Percentiles rank a stretch among this genome's conserved stretches.
Evolutionary conservation across 2,329 filamentous ascomycete species (phyloP).

Genomic region (Apiospora saccharicola): DNA sequence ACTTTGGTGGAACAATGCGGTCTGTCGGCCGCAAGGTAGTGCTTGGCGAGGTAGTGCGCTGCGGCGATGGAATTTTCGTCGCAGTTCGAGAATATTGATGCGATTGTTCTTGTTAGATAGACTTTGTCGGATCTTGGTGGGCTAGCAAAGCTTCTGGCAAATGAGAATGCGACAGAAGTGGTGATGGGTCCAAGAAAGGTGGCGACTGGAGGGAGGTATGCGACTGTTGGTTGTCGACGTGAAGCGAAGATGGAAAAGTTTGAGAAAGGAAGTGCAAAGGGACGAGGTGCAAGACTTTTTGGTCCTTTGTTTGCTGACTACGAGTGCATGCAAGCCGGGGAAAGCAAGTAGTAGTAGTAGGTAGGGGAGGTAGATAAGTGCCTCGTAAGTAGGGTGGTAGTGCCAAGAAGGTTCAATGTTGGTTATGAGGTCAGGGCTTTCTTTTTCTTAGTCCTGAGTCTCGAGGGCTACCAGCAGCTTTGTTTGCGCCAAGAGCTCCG

Average conservation of each 20-base stretch:
- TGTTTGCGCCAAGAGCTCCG: not conserved
- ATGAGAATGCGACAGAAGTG: slow-evolving; percentile 5
- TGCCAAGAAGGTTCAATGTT: not conserved
- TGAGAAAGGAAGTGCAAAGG: not conserved
- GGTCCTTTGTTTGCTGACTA: slow-evolving; percentile 17
- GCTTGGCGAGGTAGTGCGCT: slow-evolving; percentile 23
- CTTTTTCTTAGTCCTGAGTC: not conserved
- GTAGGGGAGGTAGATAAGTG: not conserved
- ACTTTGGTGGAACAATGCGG: slow-evolving; percentile 46
- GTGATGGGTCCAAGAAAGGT: slow-evolving; percentile 22
- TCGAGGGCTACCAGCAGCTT: not conserved
- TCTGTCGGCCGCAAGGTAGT: slow-evolving; percentile 36
- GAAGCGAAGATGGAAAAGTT: not conserved
- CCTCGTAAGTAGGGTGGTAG: not conserved
- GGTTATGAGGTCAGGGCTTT: slow-evolving; percentile 17
- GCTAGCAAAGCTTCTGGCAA: not conserved
- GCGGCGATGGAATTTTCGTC: slow-evolving; percentile 7
- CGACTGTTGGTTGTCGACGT: slow-evolving; percentile 10
- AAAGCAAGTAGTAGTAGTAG: not conserved
- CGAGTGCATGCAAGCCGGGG: slow-evolving; percentile 12
- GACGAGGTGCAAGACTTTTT: slow-evolving; percentile 12
- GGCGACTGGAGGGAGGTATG: not conserved
- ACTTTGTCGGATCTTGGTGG: not conserved
- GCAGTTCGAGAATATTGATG: slow-evolving; percentile 32
- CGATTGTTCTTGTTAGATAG: not conserved